phyloP scores from a whole-genome alignment of 2,329 filamentous ascomycete genomes.

The Biscogniauxia sp. region DNA sequence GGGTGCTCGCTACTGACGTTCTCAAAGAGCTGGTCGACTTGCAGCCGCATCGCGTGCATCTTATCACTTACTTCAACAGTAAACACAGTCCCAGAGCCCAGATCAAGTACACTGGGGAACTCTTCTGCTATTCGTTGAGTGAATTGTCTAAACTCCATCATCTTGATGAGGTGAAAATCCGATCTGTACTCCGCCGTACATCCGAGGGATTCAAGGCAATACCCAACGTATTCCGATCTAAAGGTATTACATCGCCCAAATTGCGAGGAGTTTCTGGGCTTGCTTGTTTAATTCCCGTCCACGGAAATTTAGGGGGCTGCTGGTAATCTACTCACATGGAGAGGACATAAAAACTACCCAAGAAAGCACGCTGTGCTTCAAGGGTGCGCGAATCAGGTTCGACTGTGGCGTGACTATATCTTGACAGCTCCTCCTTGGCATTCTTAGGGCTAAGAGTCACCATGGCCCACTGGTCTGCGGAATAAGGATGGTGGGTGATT shows the following conservation, averaged over 20 bases:
- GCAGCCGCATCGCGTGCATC: slow-evolving; percentile 31
- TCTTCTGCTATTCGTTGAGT: slow-evolving; percentile 34
- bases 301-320: neutral
- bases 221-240: slow-evolving; percentile 32
- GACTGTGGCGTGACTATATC: slow-evolving; percentile 10
- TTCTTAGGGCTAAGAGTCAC: slow-evolving; percentile 14
- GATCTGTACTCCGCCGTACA: slow-evolving; percentile 24
- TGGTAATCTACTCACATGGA: slow-evolving; percentile 33
- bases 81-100: slow-evolving; percentile 23
- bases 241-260: slow-evolving; percentile 35
- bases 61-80: slow-evolving; percentile 34
- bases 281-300: neutral
- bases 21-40: slow-evolving; percentile 34
- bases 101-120: slow-evolving; percentile 25
- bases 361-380: slow-evolving; percentile 39
- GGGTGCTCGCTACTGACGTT: slow-evolving; percentile 28
- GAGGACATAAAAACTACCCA: slow-evolving; percentile 40
- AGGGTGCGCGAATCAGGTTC: slow-evolving; percentile 28
- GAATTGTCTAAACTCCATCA: slow-evolving; percentile 36
- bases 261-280: slow-evolving; percentile 36
- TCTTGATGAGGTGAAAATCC: slow-evolving; percentile 35
- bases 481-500: slow-evolving; percentile 29
- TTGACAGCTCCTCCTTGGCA: slow-evolving; percentile 12
- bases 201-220: slow-evolving; percentile 33
- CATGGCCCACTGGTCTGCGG: slow-evolving; percentile 13